These are phyloP conservation scores for Apophysomyces elegans DNA, from an alignment of 371 early-diverging fungal genomes.

Conservation along the genomic window DNA sequence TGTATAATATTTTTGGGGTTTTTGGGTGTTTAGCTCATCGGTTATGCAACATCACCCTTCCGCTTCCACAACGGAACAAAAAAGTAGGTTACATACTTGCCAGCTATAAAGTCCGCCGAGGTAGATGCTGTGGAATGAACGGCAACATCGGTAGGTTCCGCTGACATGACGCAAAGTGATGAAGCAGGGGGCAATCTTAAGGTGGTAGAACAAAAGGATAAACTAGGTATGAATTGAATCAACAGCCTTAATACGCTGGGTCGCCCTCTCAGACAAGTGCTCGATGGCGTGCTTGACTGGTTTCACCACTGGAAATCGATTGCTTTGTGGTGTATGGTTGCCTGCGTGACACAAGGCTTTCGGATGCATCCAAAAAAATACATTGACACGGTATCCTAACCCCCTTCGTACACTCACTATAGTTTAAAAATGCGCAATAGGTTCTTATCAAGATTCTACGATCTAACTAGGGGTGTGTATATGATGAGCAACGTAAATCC, in stretches of 20 bases:
- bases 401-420: no score
- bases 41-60: background rate
- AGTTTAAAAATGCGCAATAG: no score
- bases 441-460: no score
- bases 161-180: slow-evolving; percentile 4
- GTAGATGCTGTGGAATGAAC: slow-evolving; percentile 26
- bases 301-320: no score
- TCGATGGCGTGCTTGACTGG: slow-evolving; percentile 1
- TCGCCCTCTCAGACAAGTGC: background rate
- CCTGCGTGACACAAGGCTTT: no score
- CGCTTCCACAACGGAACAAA: no score
- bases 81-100: slow-evolving; percentile 40
- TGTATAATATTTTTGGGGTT: slow-evolving; percentile 11
- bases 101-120: slow-evolving; percentile 50
- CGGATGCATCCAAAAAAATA: no score
- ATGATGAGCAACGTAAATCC: no score
- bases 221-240: background rate
- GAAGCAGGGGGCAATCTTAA: background rate
- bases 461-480: no score
- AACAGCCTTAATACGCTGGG: background rate
- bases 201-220: background rate
- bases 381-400: no score
- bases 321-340: no score
- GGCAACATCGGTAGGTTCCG: slow-evolving; percentile 14
- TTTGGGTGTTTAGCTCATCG: background rate